These are phyloP conservation scores for Picochlorum sp. DNA, from an alignment of 139 green algal species.

Conservation along the genomic window DNA sequence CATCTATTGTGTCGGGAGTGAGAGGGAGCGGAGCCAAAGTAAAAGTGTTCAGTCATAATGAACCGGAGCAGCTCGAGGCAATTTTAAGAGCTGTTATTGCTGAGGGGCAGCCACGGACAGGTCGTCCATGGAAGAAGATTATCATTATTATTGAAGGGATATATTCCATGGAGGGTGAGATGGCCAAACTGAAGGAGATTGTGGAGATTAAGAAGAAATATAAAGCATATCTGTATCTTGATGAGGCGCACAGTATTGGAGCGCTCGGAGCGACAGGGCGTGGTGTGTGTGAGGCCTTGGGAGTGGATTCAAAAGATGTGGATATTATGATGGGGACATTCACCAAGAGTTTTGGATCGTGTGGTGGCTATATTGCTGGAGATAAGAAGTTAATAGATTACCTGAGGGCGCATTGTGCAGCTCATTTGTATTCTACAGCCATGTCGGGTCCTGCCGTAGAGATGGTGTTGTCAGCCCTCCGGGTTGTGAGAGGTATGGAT, in stretches of 20 bases:
- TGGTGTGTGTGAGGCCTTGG: constrained; percentile 80
- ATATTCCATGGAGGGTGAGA: constrained; percentile 98
- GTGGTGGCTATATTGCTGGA: constrained; percentile 86
- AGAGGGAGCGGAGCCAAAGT: constrained; percentile 73
- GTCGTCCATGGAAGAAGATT: constrained; percentile 92
- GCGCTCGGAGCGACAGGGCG: constrained; percentile 73
- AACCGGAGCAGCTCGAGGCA: constrained; percentile 76
- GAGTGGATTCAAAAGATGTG: constrained; percentile 79
- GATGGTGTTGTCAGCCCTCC: constrained; percentile 68
- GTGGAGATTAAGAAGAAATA: constrained; percentile 82
- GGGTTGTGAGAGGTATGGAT: constrained; percentile 56
- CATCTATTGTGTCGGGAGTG: constrained; percentile 86
- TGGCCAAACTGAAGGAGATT: constrained; percentile 70
- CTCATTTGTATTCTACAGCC: constrained; percentile 71
- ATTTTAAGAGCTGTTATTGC: constrained; percentile 76
- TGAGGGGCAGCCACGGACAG: constrained; percentile 85
- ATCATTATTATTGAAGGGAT: constrained; percentile 96
- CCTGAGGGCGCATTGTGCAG: constrained; percentile 50
- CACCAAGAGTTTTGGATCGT: constrained; percentile 97
- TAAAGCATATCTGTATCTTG: constrained; percentile 91
- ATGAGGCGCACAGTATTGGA: constrained; percentile 98
- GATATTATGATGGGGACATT: constrained; percentile 99
- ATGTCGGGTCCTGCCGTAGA: constrained; percentile 78
- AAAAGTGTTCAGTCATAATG: constrained; percentile 86
- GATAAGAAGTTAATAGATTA: constrained; percentile 60